Evolutionary conservation across 1,284 basidiomycete species (phyloP), one percentile per base, ranked within the genome.

Genomic region (Athelia psychrophila): DNA sequence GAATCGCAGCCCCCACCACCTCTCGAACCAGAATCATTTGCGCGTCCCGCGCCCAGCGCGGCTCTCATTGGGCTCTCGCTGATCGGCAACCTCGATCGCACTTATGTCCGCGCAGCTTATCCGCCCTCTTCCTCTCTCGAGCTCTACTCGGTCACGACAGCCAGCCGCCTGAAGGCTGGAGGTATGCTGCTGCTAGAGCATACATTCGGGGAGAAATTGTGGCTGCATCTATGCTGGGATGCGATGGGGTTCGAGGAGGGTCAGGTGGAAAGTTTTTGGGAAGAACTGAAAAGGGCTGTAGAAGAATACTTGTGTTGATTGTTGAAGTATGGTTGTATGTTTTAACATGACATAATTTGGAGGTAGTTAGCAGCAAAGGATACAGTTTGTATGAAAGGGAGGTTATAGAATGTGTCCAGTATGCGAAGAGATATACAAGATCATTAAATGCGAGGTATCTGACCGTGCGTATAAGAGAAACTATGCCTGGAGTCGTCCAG

Each of bases 11-110:
- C 49, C 8, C 52, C 53, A 20, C n/a, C 44, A 20, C 53, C 51
- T 12, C n/a, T n/a, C n/a, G n/a, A n/a, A 35, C 16, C 20, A 53
- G 18, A 53, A 44, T 23, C 48, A 13, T 54, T 63, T 16, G 38
- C 38, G 20, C 62, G 67, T n/a, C 61, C 67, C n/a, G 57, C 65
- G 32, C 60, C 68, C 2, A 65, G 64, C 36, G 59, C 66, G 1
- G 76, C 77, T 1, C 66, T 81, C 15, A 65, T 81, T 54, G 79
- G 79, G 1, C 62, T 80, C 22, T 80, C 78, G 6, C 72, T 81
- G 54, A 73, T 81, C 46, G 79, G 79, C 10, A 78, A 80, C 56
- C 66, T 81, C 20, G 80, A 82, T 58, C 70, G 63, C 2, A 74
- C 73, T n/a, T 83, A 81, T 60, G 59, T 61, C 13, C 75, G 77